Evolutionary conservation across 495 filamentous ascomycete genomes (phyloP), one percentile per base, ranked within the genome.

Genomic region (Hyaloscypha finlandica): DNA sequence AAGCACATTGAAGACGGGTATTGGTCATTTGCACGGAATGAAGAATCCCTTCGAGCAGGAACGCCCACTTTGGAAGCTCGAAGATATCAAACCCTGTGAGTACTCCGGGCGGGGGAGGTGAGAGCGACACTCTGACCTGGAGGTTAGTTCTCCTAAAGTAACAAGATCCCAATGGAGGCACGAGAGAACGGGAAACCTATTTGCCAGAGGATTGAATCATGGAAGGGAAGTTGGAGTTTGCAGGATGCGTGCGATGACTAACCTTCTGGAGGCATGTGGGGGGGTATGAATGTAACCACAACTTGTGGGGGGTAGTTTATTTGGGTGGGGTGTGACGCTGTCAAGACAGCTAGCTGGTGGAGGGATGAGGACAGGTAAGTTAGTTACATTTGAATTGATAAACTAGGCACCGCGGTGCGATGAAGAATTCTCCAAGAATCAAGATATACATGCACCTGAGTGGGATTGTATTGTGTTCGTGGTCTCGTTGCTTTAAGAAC

Each of bases 401-500:
- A 48, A 11, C 16, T 48, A 48, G 16, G 42, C 3, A 48, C 3
- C 9, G 14, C 16, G 6, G 35, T 3, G 35, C 8, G 12, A 12
- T 37, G 3, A 48, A 19, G 8, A 11, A 48, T 48, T 48, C 42
- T 48, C 16, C 1, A 37, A 48, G 16, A 14, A 6, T 48, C 35
- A 16, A 48, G 42, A 37, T 37, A 6, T 48, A 4, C 12, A 11
- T 48, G 16, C 42, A 48, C 42, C 2, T 48, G 42, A 48, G 42
- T 48, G 42, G 16, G 16, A 19, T 48, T 56, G 51, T 32, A 56
- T 29, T 56, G 20, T 29, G 19, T 56, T 56, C 42, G 42, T 48
- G 42, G 16, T 48, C 42, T 48, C 42, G 42, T 48, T 48, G 42
- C 42, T 48, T 48, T 48, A 48, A 48, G 16, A 48, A 48, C 42